phyloP scores from a whole-genome alignment of 371 early-diverging fungal species.

The Nematocida parisii region DNA sequence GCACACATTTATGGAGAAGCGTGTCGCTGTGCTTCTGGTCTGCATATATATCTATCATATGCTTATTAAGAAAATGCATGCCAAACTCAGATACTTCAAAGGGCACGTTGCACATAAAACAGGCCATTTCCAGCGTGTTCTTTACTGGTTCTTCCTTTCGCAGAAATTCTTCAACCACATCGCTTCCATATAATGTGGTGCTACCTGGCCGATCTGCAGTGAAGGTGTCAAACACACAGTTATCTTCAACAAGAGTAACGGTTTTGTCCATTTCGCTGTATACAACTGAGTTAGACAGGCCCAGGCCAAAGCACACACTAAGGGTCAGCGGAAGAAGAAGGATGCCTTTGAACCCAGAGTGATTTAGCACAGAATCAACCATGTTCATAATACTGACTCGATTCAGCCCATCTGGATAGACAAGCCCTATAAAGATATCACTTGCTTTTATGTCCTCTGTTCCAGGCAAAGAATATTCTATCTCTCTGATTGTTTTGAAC shows the following conservation, averaged over 20 bases:
- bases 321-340: conserved; percentile 63
- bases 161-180: conserved; percentile 68
- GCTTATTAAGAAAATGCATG: conserved; percentile 57
- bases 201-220: conserved; percentile 6
- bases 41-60: conserved; percentile 44
- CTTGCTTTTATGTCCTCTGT: conserved; percentile 15
- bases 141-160: conserved; percentile 53
- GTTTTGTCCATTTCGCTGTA: conserved; percentile 46
- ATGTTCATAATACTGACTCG: conserved; percentile 64
- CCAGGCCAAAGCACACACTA: conserved; percentile 42
- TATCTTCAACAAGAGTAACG: conserved; percentile 59
- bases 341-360: conserved; percentile 58
- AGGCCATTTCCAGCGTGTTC: conserved; percentile 14
- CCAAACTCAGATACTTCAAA: conserved; percentile 59
- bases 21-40: conserved; percentile 48
- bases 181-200: conserved; percentile 52
- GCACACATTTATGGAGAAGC: conserved; percentile 19
- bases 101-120: conserved; percentile 59
- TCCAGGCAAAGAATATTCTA: conserved; percentile 18
- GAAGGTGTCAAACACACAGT: conserved; percentile 56
- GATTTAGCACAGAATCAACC: conserved; percentile 61
- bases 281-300: conserved; percentile 45
- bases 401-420: conserved; percentile 61
- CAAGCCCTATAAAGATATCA: conserved; percentile 58
- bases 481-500: conserved; percentile 11